Conservation (phyloP, 805 yeast genomes). For the Lipomyces spencermartinsiae region DNA sequence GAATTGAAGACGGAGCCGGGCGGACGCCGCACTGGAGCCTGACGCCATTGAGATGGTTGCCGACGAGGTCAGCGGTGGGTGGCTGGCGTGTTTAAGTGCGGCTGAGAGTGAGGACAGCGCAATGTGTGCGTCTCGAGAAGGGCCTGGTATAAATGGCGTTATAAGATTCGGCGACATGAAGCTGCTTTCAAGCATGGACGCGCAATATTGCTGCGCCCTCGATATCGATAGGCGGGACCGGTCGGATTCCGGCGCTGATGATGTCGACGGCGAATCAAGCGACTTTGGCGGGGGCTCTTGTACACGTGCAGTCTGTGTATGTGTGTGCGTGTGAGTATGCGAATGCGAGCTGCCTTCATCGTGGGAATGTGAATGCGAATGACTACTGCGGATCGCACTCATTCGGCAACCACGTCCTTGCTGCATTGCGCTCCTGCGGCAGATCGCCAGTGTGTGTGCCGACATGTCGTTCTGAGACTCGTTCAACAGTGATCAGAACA, state of each 20-base stretch:
- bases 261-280: neutral
- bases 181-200: constrained; percentile 13
- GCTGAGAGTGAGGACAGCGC: constrained; percentile 63
- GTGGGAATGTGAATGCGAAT: constrained; percentile 24
- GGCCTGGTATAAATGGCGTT: constrained; percentile 71
- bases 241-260: neutral
- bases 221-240: constrained; percentile 11
- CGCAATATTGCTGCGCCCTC: constrained; percentile 23
- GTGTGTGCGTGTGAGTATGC: constrained; percentile 18
- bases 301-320: neutral
- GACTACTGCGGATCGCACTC: neutral
- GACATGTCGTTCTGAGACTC: neutral
- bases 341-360: constrained; percentile 17
- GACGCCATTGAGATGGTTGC: constrained; percentile 62
- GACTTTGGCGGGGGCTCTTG: neutral
- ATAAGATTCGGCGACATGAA: constrained; percentile 54
- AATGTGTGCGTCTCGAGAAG: constrained; percentile 64
- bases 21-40: constrained; percentile 53
- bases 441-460: neutral
- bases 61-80: constrained; percentile 21
- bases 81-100: constrained; percentile 21
- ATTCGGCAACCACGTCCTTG: neutral
- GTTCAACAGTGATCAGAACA: neutral
- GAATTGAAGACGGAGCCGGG: constrained; percentile 65
- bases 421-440: neutral